Conservation (phyloP, 441 rosid species). For the Populus hybrid region DNA sequence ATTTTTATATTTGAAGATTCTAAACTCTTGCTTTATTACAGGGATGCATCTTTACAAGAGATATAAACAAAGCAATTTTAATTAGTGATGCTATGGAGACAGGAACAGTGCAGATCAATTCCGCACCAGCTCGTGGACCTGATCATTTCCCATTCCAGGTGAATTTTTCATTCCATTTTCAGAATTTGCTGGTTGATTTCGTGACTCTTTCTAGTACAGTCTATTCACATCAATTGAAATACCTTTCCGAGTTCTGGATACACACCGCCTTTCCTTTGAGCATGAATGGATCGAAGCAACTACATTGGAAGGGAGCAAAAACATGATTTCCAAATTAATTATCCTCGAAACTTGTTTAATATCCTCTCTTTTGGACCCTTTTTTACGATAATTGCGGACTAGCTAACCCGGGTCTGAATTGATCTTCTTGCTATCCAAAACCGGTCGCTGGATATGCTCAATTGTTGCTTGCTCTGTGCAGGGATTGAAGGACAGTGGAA, state of each 20-base stretch:
- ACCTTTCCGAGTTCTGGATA: not conserved
- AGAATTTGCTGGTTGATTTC: not conserved
- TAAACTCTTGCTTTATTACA: slow-evolving; percentile 8
- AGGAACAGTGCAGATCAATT: slow-evolving; percentile 88
- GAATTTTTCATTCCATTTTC: not conserved
- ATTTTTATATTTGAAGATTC: not conserved
- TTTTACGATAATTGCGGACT: not conserved
- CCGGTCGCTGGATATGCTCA: not conserved
- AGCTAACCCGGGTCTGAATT: not conserved
- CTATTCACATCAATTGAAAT: not conserved
- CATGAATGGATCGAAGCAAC: not conserved
- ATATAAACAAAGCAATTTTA: slow-evolving; percentile 76
- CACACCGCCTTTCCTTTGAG: not conserved
- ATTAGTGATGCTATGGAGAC: slow-evolving; percentile 95
- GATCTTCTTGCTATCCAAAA: not conserved
- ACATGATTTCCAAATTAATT: not conserved
- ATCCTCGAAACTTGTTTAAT: not conserved
- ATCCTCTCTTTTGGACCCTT: not conserved
- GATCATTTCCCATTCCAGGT: slow-evolving; percentile 98
- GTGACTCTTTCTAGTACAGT: not conserved
- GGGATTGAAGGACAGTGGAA: slow-evolving; percentile 93
- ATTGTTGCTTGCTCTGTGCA: slow-evolving; percentile 15
- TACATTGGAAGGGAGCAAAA: not conserved
- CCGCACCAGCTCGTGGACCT: slow-evolving; percentile 97
- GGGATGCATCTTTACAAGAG: slow-evolving; percentile 90